phyloP scores from a whole-genome alignment of 306 rosid genomes.

The Comarum palustre region DNA sequence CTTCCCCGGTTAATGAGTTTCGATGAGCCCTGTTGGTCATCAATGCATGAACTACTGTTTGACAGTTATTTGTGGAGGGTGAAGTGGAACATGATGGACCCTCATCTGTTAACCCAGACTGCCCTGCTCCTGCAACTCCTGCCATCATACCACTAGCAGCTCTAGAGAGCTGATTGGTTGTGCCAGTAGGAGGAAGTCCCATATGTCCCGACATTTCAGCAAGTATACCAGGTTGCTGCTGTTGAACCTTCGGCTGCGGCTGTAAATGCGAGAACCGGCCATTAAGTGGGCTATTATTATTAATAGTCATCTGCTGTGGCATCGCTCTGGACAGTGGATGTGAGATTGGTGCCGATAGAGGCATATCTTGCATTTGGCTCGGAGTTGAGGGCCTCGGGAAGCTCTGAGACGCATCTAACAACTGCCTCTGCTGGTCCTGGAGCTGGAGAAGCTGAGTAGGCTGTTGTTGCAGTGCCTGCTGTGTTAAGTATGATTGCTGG shows the following conservation, averaged over 20 bases:
- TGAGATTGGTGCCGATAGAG: slow-evolving; percentile 41
- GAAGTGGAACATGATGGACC: slow-evolving; percentile 91
- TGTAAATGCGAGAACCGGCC: slow-evolving; percentile 46
- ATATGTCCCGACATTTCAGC: slow-evolving; percentile 51
- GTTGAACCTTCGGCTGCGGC: slow-evolving; percentile 67
- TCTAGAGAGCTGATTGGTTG: slow-evolving; percentile 49
- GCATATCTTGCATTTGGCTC: slow-evolving; percentile 53
- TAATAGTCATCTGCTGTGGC: slow-evolving; percentile 51
- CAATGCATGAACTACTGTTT: slow-evolving; percentile 47
- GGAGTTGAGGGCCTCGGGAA: slow-evolving; percentile 46
- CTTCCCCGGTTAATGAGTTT: slow-evolving; percentile 49
- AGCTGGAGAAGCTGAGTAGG: slow-evolving; percentile 58
- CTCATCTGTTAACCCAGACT: slow-evolving; percentile 75
- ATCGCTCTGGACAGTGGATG: slow-evolving; percentile 45
- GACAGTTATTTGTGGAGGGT: slow-evolving; percentile 83
- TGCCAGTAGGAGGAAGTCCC: slow-evolving; percentile 41
- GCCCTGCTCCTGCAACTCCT: slow-evolving; percentile 62
- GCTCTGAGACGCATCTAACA: slow-evolving; percentile 56
- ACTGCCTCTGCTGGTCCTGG: slow-evolving; percentile 76
- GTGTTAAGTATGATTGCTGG: slow-evolving; percentile 59
- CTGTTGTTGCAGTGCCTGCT: slow-evolving; percentile 61
- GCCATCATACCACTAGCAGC: slow-evolving; percentile 45
- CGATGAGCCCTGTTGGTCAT: slow-evolving; percentile 46
- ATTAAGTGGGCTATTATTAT: slow-evolving; percentile 38
- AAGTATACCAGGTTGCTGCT: slow-evolving; percentile 49